Percentiles rank a stretch among this genome's conserved stretches.
These are phyloP conservation scores for Raddia distichophylla DNA, from an alignment of 176 grass and related monocot species.

Conservation along the genomic window DNA sequence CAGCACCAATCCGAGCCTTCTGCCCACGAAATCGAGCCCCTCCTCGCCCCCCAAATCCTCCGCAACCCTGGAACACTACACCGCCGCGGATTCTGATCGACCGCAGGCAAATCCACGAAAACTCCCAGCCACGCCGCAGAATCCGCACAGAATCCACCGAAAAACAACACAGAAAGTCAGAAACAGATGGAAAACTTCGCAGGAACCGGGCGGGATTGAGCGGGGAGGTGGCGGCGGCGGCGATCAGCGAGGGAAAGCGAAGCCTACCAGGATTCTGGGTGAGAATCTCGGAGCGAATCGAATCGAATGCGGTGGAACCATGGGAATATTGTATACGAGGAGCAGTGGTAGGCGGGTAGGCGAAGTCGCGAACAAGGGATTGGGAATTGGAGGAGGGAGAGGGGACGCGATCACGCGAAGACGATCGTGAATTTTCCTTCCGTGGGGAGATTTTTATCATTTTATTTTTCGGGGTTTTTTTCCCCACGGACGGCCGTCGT, in stretches of 20 bases:
- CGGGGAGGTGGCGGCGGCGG: not conserved
- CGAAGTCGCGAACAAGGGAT: not conserved
- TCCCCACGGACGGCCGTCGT: not conserved
- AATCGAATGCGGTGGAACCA: not conserved
- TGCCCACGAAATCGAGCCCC: not conserved
- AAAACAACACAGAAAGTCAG: not conserved
- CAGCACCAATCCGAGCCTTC: not conserved
- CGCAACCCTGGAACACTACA: not conserved
- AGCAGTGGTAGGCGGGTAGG: not conserved
- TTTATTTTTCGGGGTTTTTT: not conserved
- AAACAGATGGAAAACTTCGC: not conserved
- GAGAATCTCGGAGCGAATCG: constrained; percentile 15
- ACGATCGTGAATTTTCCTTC: constrained; percentile 29
- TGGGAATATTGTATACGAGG: not conserved
- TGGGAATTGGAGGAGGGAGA: constrained; percentile 27
- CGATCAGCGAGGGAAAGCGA: not conserved
- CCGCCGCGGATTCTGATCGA: not conserved
- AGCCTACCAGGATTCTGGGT: not conserved
- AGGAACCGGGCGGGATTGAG: not conserved
- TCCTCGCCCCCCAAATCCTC: not conserved
- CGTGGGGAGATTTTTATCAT: not conserved
- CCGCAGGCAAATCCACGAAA: not conserved
- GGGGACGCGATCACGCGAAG: constrained; percentile 1
- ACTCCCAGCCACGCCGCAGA: not conserved
- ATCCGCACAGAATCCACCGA: not conserved